phyloP scores from a whole-genome alignment of 192 early-diverging fungal genomes.

The Coemansia sp. region DNA sequence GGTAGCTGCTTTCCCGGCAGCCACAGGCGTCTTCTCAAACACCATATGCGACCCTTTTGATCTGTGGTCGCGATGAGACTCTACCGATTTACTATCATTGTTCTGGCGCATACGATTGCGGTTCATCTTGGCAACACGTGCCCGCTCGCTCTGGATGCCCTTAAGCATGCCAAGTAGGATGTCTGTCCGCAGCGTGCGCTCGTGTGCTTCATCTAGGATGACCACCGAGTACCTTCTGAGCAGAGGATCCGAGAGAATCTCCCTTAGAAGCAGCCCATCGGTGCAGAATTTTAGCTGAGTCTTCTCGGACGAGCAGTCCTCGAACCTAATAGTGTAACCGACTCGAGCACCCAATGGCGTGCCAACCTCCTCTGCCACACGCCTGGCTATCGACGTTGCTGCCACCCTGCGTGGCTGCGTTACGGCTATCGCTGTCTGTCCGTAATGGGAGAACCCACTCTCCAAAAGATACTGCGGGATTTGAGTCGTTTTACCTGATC shows the following conservation, averaged over 20 bases:
- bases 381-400: constrained; percentile 75
- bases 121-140: constrained; percentile 38
- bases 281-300: constrained; percentile 95
- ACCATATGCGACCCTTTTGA: constrained; percentile 28
- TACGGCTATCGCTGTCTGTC: constrained; percentile 71
- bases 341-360: constrained; percentile 70
- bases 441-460: constrained; percentile 54
- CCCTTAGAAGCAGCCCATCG: constrained; percentile 93
- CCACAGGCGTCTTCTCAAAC: constrained; percentile 13
- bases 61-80: constrained; percentile 16
- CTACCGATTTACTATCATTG: constrained; percentile 12
- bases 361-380: constrained; percentile 80
- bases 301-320: constrained; percentile 75
- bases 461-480: constrained; percentile 94
- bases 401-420: constrained; percentile 85
- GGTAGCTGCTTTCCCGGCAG: not conserved
- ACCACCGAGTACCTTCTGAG: constrained; percentile 80
- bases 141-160: constrained; percentile 72
- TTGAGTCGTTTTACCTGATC: constrained; percentile 83
- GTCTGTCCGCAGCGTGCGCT: constrained; percentile 95
- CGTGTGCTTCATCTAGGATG: constrained; percentile 96
- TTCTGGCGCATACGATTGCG: not conserved
- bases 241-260: constrained; percentile 80
- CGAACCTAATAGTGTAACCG: constrained; percentile 96
- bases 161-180: constrained; percentile 96